These are phyloP conservation scores for Urtica urens DNA, from an alignment of 306 rosid genomes.

Conservation along the genomic window DNA sequence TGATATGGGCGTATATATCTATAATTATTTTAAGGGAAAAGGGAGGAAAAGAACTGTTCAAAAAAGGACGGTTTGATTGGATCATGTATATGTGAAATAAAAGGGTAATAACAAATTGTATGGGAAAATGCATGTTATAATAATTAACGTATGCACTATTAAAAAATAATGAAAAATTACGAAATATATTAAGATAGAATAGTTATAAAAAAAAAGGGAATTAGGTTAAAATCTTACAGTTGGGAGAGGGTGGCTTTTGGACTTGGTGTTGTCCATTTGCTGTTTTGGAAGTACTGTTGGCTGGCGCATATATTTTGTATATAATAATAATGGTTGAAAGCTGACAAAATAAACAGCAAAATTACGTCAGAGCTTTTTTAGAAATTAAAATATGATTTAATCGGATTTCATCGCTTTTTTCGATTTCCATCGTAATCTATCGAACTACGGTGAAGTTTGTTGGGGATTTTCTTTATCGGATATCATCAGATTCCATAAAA, in stretches of 20 bases:
- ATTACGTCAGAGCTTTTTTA: constrained; percentile 19
- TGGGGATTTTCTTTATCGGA: too few species aligned
- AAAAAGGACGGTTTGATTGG: too few species aligned
- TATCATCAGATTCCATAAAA: too few species aligned
- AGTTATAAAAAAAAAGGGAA: constrained; percentile 1
- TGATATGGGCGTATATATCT: neutral
- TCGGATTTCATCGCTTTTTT: too few species aligned
- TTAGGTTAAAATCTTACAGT: constrained; percentile 28
- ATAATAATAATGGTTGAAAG: constrained; percentile 21
- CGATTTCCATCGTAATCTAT: too few species aligned
- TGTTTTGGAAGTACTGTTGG: constrained; percentile 17
- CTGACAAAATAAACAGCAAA: constrained; percentile 41
- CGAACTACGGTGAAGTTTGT: too few species aligned
- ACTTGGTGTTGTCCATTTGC: constrained; percentile 32
- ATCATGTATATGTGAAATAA: too few species aligned
- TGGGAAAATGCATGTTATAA: neutral
- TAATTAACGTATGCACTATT: too few species aligned
- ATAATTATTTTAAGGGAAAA: neutral
- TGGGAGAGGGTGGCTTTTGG: constrained; percentile 48
- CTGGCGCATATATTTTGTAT: too few species aligned
- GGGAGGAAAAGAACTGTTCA: neutral
- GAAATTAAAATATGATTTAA: too few species aligned
- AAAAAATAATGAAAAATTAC: too few species aligned
- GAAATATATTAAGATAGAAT: neutral
- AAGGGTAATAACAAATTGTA: neutral